Conservation (phyloP, 768 basidiomycete species). For the Amanita exitialis region DNA sequence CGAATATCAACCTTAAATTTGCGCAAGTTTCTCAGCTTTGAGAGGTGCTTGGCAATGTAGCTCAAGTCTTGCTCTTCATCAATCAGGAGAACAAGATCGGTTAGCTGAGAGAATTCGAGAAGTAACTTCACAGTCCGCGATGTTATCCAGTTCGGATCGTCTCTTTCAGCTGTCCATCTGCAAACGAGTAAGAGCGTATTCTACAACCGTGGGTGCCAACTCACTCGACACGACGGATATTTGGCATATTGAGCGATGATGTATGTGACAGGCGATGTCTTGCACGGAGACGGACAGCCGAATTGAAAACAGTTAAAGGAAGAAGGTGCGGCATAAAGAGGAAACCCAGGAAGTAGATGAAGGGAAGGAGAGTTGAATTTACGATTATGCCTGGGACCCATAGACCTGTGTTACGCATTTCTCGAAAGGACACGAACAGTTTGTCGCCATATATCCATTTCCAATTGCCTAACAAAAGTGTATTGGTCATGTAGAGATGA, state of each 20-base stretch:
- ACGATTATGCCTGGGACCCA: background rate
- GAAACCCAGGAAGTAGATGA: background rate
- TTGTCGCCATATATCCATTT: background rate
- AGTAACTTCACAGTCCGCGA: background rate
- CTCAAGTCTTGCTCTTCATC: background rate
- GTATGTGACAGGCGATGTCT: background rate
- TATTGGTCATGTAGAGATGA: background rate
- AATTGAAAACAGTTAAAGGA: background rate
- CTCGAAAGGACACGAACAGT: background rate
- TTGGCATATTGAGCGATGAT: background rate
- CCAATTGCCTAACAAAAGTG: background rate
- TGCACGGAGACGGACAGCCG: background rate
- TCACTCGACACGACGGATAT: constrained; percentile 1
- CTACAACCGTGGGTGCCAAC: background rate
- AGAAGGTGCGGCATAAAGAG: background rate
- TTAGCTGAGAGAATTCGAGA: background rate
- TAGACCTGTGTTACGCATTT: constrained; percentile 1
- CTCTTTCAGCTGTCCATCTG: constrained; percentile 2
- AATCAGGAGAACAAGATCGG: background rate
- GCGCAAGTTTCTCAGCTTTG: background rate
- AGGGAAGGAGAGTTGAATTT: background rate
- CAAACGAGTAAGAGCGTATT: background rate
- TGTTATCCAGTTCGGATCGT: constrained; percentile 2
- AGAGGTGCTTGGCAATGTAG: background rate
- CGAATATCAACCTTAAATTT: background rate